These are phyloP conservation scores for Phaseolus coccineus DNA, from an alignment of 331 rosid species.

Conservation along the genomic window DNA sequence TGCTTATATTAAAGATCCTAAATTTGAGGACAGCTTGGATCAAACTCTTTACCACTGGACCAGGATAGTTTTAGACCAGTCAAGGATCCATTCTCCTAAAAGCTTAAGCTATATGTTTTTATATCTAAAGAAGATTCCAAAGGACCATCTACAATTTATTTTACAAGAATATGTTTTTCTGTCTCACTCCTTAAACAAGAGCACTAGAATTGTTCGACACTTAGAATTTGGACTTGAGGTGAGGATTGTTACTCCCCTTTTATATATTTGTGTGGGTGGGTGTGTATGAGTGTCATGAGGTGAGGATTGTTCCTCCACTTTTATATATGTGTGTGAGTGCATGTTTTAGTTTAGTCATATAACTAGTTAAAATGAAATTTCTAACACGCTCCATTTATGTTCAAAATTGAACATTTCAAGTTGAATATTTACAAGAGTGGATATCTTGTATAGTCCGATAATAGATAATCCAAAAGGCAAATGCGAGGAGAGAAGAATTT, in stretches of 20 bases:
- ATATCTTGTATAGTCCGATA: no score
- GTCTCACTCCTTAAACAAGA: no score
- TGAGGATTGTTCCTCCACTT: no score
- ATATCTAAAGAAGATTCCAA: background rate
- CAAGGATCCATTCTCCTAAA: conserved; percentile 12
- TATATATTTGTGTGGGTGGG: no score
- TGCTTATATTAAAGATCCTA: background rate
- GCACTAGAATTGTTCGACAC: no score
- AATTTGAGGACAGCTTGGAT: background rate
- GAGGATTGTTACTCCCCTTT: background rate
- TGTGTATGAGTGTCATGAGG: no score
- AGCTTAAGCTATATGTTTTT: background rate
- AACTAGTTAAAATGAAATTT: no score
- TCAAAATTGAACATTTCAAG: background rate
- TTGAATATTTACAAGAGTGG: no score
- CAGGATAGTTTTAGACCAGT: background rate
- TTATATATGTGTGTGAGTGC: no score
- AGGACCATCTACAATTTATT: conserved; percentile 1
- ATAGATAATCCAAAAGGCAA: no score
- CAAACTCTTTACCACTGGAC: background rate
- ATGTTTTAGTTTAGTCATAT: background rate
- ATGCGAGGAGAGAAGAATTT: no score
- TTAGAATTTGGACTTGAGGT: no score
- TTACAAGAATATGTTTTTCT: background rate
- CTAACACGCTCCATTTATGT: background rate